Conservation (phyloP, 2,329 filamentous ascomycete genomes). For the Colletotrichum sp. region DNA sequence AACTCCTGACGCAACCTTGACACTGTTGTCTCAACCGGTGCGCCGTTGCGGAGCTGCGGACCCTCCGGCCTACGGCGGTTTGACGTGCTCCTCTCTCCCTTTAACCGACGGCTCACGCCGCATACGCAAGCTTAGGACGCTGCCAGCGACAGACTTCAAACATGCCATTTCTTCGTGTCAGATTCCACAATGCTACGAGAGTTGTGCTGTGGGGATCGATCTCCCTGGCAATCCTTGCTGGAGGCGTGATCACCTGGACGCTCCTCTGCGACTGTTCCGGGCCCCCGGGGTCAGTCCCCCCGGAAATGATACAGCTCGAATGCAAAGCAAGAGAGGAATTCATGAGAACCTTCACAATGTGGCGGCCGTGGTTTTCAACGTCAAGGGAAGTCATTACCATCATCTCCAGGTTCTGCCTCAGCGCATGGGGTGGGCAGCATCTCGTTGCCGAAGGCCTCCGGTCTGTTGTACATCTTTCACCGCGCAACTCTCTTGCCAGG, state of each 20-base stretch:
- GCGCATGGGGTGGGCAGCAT: not conserved
- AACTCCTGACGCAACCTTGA: not conserved
- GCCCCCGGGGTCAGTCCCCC: not conserved
- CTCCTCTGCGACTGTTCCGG: not conserved
- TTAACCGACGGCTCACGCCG: not conserved
- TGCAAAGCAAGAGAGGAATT: not conserved
- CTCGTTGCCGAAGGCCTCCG: not conserved
- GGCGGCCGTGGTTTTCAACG: not conserved
- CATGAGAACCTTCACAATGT: not conserved
- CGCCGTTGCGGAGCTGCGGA: not conserved
- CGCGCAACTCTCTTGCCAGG: not conserved
- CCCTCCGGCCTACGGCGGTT: not conserved
- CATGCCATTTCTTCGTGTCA: not conserved
- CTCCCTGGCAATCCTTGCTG: not conserved
- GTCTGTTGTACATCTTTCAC: not conserved
- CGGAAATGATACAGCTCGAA: not conserved
- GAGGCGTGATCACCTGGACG: not conserved
- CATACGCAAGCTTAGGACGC: not conserved
- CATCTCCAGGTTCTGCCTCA: not conserved
- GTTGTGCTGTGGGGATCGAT: not conserved
- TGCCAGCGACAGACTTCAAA: not conserved
- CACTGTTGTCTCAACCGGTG: not conserved
- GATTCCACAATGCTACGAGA: not conserved
- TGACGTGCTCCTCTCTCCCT: not conserved
- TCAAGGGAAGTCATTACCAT: not conserved